phyloP scores from a whole-genome alignment of 75 land plant genomes.

The Isoetes taiwanensis region DNA sequence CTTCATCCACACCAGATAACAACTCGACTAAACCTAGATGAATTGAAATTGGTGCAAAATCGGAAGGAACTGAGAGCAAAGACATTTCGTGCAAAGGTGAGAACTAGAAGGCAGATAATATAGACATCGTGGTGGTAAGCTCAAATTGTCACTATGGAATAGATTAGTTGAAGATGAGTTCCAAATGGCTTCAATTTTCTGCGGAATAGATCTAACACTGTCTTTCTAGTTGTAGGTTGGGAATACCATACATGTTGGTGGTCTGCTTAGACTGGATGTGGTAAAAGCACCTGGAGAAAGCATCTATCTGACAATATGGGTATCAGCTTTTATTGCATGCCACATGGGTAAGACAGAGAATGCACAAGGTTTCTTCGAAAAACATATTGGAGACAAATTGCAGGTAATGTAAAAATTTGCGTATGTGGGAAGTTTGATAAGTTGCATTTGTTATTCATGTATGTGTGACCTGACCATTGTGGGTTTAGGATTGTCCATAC shows the following conservation, averaged over 20 bases:
- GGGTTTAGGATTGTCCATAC: no score
- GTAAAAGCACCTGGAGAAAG: conserved; percentile 62
- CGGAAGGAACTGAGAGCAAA: conserved; percentile 82
- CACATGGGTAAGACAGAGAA: conserved; percentile 76
- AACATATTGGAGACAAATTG: conserved; percentile 65
- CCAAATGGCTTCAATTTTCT: conserved; percentile 1
- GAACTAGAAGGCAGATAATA: conserved; percentile 30
- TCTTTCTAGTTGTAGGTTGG: conserved; percentile 38
- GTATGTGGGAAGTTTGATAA: no score
- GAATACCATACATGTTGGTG: conserved; percentile 66
- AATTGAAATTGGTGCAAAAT: conserved; percentile 79
- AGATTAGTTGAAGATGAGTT: not conserved
- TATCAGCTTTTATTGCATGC: conserved; percentile 62
- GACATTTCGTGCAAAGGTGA: conserved; percentile 66
- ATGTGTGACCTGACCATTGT: no score
- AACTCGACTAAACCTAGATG: conserved; percentile 66
- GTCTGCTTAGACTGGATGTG: conserved; percentile 56
- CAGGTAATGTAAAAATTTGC: no score
- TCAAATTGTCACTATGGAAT: conserved; percentile 6
- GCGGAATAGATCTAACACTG: no score
- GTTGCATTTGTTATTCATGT: no score
- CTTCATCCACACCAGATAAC: conserved; percentile 72
- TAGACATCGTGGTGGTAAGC: conserved; percentile 15
- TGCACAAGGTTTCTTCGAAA: conserved; percentile 53
- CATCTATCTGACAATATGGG: conserved; percentile 78